Base-by-base conservation (phyloP, 2,329 filamentous ascomycete species). In the Helotiales sp. region DNA sequence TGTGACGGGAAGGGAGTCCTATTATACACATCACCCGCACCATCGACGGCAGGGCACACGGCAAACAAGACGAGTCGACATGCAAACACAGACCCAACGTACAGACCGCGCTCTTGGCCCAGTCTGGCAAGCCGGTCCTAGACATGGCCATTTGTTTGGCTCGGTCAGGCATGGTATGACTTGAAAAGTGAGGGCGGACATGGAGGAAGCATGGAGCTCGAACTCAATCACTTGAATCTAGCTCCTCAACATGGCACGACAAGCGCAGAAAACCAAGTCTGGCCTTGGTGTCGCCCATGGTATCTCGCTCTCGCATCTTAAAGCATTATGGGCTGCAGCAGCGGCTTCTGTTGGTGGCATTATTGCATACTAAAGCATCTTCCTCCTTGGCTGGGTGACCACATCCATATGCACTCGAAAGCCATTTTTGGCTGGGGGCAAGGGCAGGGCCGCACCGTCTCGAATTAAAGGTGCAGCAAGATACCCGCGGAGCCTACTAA, bases 121-220 rank as follows among this genome's bases (percentile, higher is more conserved):
- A 25, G 19, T 25, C 19, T 25, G 40, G 40, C 4, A 44, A 25
- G 19, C 40, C 40, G 40, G 40, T 15, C 27, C n/a, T 12, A 44
- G 40, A 31, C 25, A 44, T 40, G 49, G 31, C 38, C 47, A 38
- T 55, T 36, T 54, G 48, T 17, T 55, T 49, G 29, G 42, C 29
- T 44, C 40, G 8, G 48, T 59, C 48, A 49, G 40, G 57, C 57
- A 55, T n/a, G n/a, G n/a, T n/a, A n/a, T n/a, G n/a, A n/a, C n/a
- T n/a, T n/a, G n/a, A n/a, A n/a, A n/a, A n/a, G n/a, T n/a, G n/a
- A n/a, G n/a, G n/a, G n/a, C n/a, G n/a, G n/a, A n/a, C n/a, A n/a
- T 27, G 22, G 40, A 25, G 36, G 24, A 19, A 10, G n/a, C 36
- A 40, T 40, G n/a, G 36, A 40, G n/a, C 13, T 22, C 36, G n/a